Evolutionary conservation across 2,329 filamentous ascomycete genomes (phyloP).

Genomic region (Rachicladosporium sp.): DNA sequence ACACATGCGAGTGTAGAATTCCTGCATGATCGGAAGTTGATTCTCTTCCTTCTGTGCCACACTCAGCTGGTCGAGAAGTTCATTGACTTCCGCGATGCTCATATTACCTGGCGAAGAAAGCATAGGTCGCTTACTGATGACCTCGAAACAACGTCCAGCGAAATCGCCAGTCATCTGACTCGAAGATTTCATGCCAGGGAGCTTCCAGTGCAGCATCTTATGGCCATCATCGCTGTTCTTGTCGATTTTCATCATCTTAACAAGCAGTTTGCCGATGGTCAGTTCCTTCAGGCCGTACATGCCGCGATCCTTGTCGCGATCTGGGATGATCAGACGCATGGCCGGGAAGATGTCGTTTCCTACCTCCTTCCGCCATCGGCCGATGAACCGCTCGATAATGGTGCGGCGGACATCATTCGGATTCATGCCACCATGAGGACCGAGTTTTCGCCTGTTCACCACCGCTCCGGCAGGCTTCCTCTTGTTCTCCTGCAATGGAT

Average conservation of each 20-base stretch:
- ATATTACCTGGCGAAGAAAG: slow-evolving; percentile 61
- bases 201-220: slow-evolving; percentile 81
- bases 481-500: slow-evolving; percentile 66
- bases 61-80: slow-evolving; percentile 66
- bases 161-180: slow-evolving; percentile 76
- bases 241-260: slow-evolving; percentile 85
- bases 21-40: slow-evolving; percentile 66
- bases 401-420: slow-evolving; percentile 67
- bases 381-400: slow-evolving; percentile 78
- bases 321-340: slow-evolving; percentile 78
- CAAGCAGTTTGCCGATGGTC: slow-evolving; percentile 76
- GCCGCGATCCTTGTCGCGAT: slow-evolving; percentile 81
- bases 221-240: slow-evolving; percentile 80
- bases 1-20: slow-evolving; percentile 86
- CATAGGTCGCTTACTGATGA: slow-evolving; percentile 73
- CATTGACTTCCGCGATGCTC: slow-evolving; percentile 82
- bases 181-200: slow-evolving; percentile 57
- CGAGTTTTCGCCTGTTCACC: slow-evolving; percentile 24
- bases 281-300: slow-evolving; percentile 95
- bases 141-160: slow-evolving; percentile 74
- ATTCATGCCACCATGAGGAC: slow-evolving; percentile 37
- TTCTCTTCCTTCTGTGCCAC: slow-evolving; percentile 67
- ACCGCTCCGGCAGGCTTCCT: slow-evolving; percentile 48
- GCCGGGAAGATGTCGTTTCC: slow-evolving; percentile 90
- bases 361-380: slow-evolving; percentile 74